These are phyloP conservation scores for Rhinocladiella mackenziei DNA, from an alignment of 2,329 filamentous ascomycete genomes.

Conservation along the genomic window DNA sequence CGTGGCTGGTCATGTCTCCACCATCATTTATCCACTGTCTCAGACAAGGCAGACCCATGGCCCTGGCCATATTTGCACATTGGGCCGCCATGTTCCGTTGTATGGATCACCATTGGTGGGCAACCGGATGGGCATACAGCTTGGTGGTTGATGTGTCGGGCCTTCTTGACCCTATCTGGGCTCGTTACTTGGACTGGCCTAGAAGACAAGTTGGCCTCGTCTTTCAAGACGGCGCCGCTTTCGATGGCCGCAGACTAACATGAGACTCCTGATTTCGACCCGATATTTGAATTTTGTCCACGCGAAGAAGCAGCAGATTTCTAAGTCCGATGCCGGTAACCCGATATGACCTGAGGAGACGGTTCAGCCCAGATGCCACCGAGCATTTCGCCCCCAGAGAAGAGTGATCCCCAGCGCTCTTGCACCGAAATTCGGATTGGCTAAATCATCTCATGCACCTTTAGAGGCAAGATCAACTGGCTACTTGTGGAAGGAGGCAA, in stretches of 20 bases:
- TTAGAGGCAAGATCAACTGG: too few relatives aligned
- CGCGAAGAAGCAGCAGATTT: constrained; percentile 1
- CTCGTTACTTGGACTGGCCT: constrained; percentile 25
- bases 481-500: too few relatives aligned
- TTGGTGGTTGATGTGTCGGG: constrained; percentile 26
- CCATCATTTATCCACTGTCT: constrained; percentile 25
- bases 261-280: background rate
- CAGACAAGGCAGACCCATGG: constrained; percentile 24
- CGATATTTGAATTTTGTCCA: background rate
- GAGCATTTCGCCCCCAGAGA: too few relatives aligned
- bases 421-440: background rate
- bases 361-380: too few relatives aligned
- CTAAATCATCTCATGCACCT: background rate
- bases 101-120: constrained; percentile 31
- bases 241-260: constrained; percentile 12
- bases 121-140: constrained; percentile 28
- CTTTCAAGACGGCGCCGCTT: constrained; percentile 15
- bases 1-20: constrained; percentile 26
- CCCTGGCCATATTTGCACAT: constrained; percentile 27
- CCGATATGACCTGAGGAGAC: background rate
- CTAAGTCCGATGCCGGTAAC: constrained; percentile 4
- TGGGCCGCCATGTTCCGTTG: constrained; percentile 28
- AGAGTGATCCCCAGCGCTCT: background rate
- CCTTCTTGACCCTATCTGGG: constrained; percentile 26
- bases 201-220: constrained; percentile 24